These are phyloP conservation scores for Thielaviopsis musarum DNA, from an alignment of 2,329 filamentous ascomycete species.

Conservation along the genomic window DNA sequence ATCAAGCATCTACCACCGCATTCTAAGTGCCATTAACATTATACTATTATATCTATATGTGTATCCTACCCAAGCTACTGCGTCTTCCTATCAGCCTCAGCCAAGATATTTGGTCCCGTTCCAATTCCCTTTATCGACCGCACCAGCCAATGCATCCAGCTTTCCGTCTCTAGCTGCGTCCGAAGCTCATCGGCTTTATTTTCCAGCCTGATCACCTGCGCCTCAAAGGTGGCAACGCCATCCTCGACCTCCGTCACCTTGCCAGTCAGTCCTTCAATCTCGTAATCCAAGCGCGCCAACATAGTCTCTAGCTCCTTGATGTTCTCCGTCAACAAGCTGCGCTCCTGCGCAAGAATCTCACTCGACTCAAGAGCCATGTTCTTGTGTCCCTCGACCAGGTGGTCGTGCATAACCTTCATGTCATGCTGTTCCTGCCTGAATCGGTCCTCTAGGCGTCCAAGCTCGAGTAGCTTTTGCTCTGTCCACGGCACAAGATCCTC, in stretches of 20 bases:
- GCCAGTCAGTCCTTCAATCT: conserved; percentile 61
- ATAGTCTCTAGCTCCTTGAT: conserved; percentile 67
- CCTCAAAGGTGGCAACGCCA: conserved; percentile 62
- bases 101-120: conserved; percentile 39
- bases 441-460: conserved; percentile 43
- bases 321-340: conserved; percentile 48
- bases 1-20: background rate
- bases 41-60: background rate
- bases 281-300: conserved; percentile 78
- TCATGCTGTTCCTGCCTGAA: conserved; percentile 48
- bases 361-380: conserved; percentile 49
- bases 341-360: conserved; percentile 53
- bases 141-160: conserved; percentile 47
- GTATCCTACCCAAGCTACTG: background rate
- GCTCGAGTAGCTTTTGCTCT: conserved; percentile 33
- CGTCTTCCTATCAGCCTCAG: conserved; percentile 14
- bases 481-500: conserved; percentile 44
- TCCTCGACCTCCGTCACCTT: conserved; percentile 81
- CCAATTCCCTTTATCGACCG: conserved; percentile 44
- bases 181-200: conserved; percentile 45
- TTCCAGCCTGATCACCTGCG: conserved; percentile 58
- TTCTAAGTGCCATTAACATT: background rate
- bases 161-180: conserved; percentile 43
- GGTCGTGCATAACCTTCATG: conserved; percentile 49
- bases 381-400: conserved; percentile 54